Conservation (phyloP, 202 grass and related monocot species). For the Digitaria exilis region DNA sequence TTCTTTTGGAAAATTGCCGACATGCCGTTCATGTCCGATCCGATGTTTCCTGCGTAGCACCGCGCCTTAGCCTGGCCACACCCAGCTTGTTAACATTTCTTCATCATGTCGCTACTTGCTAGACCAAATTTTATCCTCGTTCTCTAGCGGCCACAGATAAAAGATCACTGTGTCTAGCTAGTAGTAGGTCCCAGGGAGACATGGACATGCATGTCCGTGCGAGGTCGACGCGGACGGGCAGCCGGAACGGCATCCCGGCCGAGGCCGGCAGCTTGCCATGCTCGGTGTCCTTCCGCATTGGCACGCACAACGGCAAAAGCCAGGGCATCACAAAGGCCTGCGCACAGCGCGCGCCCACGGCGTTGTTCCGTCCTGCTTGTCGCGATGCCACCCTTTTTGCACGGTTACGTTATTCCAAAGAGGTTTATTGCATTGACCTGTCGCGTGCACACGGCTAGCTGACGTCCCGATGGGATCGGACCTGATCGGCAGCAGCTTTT, state of each 20-base stretch:
- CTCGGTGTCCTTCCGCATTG: not conserved
- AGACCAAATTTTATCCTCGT: not conserved
- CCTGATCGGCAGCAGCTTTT: not conserved
- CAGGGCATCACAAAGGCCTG: not conserved
- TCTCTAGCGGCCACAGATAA: not conserved
- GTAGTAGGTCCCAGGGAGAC: no score
- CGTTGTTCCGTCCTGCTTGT: slow-evolving; percentile 39
- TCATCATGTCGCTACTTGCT: not conserved
- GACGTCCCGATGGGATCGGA: not conserved
- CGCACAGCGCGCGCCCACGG: not conserved
- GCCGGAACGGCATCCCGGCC: not conserved
- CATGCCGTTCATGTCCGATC: not conserved
- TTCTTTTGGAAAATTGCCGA: not conserved
- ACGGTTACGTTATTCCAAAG: not conserved
- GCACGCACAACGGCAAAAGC: not conserved
- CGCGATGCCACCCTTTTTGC: slow-evolving; percentile 39
- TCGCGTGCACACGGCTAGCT: not conserved
- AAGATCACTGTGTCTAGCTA: no score
- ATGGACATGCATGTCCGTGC: not conserved
- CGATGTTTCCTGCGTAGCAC: not conserved
- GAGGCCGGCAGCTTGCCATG: no score
- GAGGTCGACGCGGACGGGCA: not conserved
- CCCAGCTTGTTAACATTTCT: not conserved
- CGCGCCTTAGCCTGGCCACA: not conserved
- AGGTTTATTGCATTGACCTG: not conserved